Evolutionary conservation across 306 rosid species (phyloP).

Genomic region (Glycine soja): DNA sequence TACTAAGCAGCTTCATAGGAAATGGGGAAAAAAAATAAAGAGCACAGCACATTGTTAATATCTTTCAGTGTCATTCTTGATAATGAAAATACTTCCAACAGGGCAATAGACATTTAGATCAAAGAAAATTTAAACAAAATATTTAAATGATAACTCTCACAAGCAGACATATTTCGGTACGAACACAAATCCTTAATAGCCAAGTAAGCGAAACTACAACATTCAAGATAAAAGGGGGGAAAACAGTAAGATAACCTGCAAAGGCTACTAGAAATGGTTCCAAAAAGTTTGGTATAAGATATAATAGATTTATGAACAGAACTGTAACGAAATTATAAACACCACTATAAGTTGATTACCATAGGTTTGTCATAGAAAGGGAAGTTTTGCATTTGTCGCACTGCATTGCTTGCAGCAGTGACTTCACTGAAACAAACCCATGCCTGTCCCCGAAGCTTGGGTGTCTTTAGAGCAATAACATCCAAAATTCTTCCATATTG

Average conservation of each 20-base stretch:
- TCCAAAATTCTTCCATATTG: conserved; percentile 96
- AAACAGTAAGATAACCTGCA: not conserved
- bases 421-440: conserved; percentile 98
- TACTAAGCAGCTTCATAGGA: conserved; percentile 8
- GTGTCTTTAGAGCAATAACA: conserved; percentile 92
- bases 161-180: not conserved
- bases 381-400: conserved; percentile 97
- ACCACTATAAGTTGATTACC: conserved; percentile 61
- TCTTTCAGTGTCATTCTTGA: conserved; percentile 11
- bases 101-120: not conserved
- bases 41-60: not conserved
- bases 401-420: conserved; percentile 97
- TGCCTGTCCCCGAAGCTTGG: conserved; percentile 95
- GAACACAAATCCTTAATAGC: conserved; percentile 24
- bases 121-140: not conserved
- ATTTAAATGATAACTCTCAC: not conserved
- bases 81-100: conserved; percentile 17
- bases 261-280: conserved; percentile 17
- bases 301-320: not conserved
- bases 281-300: not conserved
- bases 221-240: not conserved
- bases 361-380: conserved; percentile 98
- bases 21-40: not conserved
- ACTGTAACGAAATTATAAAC: conserved; percentile 31
- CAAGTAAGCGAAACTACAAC: conserved; percentile 9